Conservation (phyloP, 225 moss, liverwort and hornwort genomes). For the Lunularia cruciata region DNA sequence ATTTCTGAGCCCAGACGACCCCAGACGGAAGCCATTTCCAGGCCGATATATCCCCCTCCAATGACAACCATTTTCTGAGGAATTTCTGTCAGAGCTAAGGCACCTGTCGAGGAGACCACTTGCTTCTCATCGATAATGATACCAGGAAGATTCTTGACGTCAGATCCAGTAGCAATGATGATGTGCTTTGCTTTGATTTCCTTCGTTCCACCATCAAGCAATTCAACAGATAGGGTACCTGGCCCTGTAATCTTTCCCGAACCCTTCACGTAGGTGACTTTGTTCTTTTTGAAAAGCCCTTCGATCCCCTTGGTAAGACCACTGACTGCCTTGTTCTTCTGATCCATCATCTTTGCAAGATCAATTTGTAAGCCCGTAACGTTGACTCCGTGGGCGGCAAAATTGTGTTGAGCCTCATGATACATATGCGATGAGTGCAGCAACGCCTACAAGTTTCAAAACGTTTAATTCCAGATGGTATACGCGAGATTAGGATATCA, state of each 20-base stretch:
- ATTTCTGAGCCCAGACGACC: constrained; percentile 48
- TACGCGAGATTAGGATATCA: background rate
- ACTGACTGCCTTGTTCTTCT: constrained; percentile 78
- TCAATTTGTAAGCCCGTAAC: constrained; percentile 58
- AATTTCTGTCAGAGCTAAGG: constrained; percentile 63
- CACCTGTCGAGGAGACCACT: constrained; percentile 94
- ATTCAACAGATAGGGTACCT: constrained; percentile 67
- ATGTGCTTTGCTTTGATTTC: constrained; percentile 70
- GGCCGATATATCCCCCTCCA: constrained; percentile 51
- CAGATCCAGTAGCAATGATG: constrained; percentile 89
- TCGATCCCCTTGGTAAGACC: constrained; percentile 92
- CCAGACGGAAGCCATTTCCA: constrained; percentile 59
- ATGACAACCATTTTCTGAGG: constrained; percentile 53
- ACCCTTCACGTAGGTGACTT: constrained; percentile 93
- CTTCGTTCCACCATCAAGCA: constrained; percentile 70
- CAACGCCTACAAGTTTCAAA: constrained; percentile 56
- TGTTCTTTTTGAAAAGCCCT: constrained; percentile 96
- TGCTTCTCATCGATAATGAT: constrained; percentile 86
- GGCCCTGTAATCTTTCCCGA: constrained; percentile 70
- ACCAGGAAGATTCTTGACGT: constrained; percentile 78
- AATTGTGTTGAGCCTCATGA: constrained; percentile 89
- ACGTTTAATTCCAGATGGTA: no score
- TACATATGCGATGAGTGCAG: constrained; percentile 94
- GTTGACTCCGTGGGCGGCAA: constrained; percentile 80
- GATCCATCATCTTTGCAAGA: constrained; percentile 88